These are phyloP conservation scores for Ascochyta pisi DNA, from an alignment of 2,329 filamentous ascomycete species.

Conservation along the genomic window DNA sequence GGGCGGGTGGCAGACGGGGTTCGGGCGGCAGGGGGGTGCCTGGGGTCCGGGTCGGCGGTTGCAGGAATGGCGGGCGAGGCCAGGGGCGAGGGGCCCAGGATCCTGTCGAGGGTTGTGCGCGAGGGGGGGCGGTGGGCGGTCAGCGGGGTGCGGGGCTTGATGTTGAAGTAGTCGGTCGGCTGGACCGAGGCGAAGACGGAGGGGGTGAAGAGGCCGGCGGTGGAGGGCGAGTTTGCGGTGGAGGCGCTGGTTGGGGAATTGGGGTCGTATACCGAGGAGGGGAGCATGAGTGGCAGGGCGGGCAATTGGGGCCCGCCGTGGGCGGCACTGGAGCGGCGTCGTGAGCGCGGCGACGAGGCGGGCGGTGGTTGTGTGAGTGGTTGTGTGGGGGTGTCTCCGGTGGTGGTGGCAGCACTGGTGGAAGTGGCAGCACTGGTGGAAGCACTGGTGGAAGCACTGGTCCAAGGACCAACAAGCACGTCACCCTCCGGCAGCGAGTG, in stretches of 20 bases:
- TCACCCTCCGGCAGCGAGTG: constrained; percentile 30
- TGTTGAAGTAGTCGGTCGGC: constrained; percentile 50
- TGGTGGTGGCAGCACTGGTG: neutral
- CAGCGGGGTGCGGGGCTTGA: constrained; percentile 31
- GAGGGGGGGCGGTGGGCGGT: constrained; percentile 37
- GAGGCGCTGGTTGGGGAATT: constrained; percentile 42
- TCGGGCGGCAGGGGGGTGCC: constrained; percentile 34
- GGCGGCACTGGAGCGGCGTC: constrained; percentile 53
- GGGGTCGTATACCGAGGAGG: constrained; percentile 48
- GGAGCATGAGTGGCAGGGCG: constrained; percentile 36
- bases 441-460: too few relatives aligned
- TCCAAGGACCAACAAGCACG: too few relatives aligned
- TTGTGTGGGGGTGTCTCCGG: neutral
- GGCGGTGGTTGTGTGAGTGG: constrained; percentile 4
- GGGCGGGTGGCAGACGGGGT: constrained; percentile 33
- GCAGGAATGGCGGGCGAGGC: constrained; percentile 45
- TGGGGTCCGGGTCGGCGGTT: constrained; percentile 40
- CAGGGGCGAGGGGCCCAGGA: constrained; percentile 43
- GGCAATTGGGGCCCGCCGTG: constrained; percentile 30
- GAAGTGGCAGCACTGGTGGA: constrained; percentile 26
- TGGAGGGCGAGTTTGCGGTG: constrained; percentile 41
- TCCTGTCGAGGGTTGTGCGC: constrained; percentile 35
- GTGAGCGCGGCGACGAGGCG: constrained; percentile 26
- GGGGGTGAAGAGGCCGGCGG: constrained; percentile 45
- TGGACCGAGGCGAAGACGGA: constrained; percentile 30